Evolutionary conservation across 345 rosid species (phyloP).

Genomic region (Pugionium cornutum): DNA sequence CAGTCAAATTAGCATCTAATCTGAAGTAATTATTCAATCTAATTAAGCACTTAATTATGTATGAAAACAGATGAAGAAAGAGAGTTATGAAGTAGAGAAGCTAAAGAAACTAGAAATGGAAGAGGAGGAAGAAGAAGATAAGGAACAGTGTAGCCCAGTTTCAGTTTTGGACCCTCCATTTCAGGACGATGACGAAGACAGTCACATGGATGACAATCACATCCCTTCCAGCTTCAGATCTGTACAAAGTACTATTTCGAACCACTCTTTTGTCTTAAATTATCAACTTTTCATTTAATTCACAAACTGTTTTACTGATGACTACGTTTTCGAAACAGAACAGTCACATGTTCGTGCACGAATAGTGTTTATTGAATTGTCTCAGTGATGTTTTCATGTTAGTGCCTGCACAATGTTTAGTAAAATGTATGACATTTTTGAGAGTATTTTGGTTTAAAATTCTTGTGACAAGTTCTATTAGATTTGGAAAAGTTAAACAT

Average conservation of each 20-base stretch:
- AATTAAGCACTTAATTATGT: not conserved
- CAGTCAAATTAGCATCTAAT: slow-evolving; percentile 12
- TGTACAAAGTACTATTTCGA: slow-evolving; percentile 70
- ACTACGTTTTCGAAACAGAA: slow-evolving; percentile 16
- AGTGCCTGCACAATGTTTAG: slow-evolving; percentile 6
- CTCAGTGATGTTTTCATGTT: slow-evolving; percentile 12
- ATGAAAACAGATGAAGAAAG: slow-evolving; percentile 40
- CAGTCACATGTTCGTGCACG: slow-evolving; percentile 27
- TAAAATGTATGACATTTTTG: slow-evolving; percentile 12
- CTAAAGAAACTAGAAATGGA: slow-evolving; percentile 41
- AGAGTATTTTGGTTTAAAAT: not conserved
- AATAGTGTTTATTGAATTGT: slow-evolving; percentile 12
- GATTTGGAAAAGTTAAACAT: slow-evolving; percentile 10
- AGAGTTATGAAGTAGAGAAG: slow-evolving; percentile 47
- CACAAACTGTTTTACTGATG: slow-evolving; percentile 3
- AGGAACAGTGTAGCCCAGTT: slow-evolving; percentile 90
- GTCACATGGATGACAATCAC: slow-evolving; percentile 49
- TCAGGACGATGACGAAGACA: slow-evolving; percentile 65
- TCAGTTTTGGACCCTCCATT: slow-evolving; percentile 90
- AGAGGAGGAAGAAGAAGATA: slow-evolving; percentile 70
- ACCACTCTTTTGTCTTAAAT: slow-evolving; percentile 30
- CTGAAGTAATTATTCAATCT: slow-evolving; percentile 7
- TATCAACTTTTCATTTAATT: slow-evolving; percentile 15
- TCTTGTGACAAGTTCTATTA: slow-evolving; percentile 2
- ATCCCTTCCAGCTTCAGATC: slow-evolving; percentile 60